Evolutionary conservation across 352 stramenopile species (phyloP).

Genomic region (Phytophthora sp.): DNA sequence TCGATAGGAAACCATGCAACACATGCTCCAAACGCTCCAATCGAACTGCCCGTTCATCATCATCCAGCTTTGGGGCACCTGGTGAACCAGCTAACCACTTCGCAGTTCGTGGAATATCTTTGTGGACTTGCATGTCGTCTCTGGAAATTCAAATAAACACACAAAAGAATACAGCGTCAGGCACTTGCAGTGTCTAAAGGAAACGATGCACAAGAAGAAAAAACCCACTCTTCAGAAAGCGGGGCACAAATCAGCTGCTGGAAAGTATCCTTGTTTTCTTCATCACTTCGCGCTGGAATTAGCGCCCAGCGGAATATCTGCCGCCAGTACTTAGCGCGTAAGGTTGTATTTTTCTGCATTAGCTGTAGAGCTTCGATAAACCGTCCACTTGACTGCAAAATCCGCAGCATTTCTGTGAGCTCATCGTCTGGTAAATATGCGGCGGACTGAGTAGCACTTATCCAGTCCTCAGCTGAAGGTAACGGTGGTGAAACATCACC

Average conservation of each 20-base stretch:
- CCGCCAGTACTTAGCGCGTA: constrained; percentile 65
- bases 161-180: too few species aligned
- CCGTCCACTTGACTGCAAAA: constrained; percentile 62
- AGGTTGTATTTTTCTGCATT: constrained; percentile 57
- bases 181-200: too few species aligned
- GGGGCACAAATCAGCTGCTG: constrained; percentile 21
- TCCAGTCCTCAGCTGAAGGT: constrained; percentile 18
- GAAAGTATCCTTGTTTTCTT: constrained; percentile 18
- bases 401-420: constrained; percentile 59
- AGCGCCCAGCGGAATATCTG: constrained; percentile 74
- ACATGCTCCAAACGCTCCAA: constrained; percentile 53
- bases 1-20: constrained; percentile 74
- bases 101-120: constrained; percentile 81
- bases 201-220: too few species aligned
- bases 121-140: constrained; percentile 74
- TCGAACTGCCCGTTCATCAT: constrained; percentile 31
- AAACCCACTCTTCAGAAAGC: constrained; percentile 61
- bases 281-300: constrained; percentile 8
- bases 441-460: constrained; percentile 25
- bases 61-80: constrained; percentile 57
- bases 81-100: constrained; percentile 72
- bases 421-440: constrained; percentile 53
- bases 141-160: constrained; percentile 28
- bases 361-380: constrained; percentile 83
- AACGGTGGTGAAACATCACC: constrained; percentile 1